These are phyloP conservation scores for Bipolaris sorokiniana DNA, from an alignment of 2,329 filamentous ascomycete species.

Conservation along the genomic window DNA sequence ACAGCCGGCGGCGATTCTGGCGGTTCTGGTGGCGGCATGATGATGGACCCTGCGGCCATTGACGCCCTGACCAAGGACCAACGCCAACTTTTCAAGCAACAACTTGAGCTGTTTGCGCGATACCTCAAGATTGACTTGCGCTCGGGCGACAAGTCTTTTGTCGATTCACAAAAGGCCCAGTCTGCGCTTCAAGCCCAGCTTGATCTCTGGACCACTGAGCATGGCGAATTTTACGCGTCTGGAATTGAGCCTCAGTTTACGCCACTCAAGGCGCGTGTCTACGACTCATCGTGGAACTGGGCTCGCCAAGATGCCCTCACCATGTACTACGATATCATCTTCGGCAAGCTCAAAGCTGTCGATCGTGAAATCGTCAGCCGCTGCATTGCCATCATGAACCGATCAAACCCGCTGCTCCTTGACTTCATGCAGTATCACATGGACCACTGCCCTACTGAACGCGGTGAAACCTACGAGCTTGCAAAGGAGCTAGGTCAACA, in stretches of 20 bases:
- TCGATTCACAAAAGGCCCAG: constrained; percentile 83
- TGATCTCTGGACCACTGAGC: constrained; percentile 92
- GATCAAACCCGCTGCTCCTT: constrained; percentile 90
- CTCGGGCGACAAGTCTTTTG: constrained; percentile 92
- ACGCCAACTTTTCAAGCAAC: constrained; percentile 94
- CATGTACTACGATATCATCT: constrained; percentile 99
- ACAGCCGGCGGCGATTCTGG: constrained; percentile 73
- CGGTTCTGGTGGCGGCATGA: constrained; percentile 83
- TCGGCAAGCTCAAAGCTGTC: constrained; percentile 88
- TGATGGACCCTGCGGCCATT: constrained; percentile 98
- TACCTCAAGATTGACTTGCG: constrained; percentile 98
- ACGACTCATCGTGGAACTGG: constrained; percentile 99
- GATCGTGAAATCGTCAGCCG: constrained; percentile 98
- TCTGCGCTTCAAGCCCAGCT: constrained; percentile 89
- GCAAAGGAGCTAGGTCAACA: constrained; percentile 92
- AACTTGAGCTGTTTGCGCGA: constrained; percentile 90
- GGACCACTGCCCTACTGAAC: constrained; percentile 95
- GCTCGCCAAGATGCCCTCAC: constrained; percentile 93
- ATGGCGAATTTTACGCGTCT: constrained; percentile 93
- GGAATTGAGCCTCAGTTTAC: constrained; percentile 96
- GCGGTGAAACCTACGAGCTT: constrained; percentile 97
- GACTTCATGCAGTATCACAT: constrained; percentile 99
- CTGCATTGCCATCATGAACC: constrained; percentile 99
- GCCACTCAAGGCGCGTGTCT: constrained; percentile 89
- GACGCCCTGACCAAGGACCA: constrained; percentile 98